Evolutionary conservation across 768 basidiomycete species (phyloP), one percentile per base, ranked within the genome.

Genomic region (Pholiota microspora): DNA sequence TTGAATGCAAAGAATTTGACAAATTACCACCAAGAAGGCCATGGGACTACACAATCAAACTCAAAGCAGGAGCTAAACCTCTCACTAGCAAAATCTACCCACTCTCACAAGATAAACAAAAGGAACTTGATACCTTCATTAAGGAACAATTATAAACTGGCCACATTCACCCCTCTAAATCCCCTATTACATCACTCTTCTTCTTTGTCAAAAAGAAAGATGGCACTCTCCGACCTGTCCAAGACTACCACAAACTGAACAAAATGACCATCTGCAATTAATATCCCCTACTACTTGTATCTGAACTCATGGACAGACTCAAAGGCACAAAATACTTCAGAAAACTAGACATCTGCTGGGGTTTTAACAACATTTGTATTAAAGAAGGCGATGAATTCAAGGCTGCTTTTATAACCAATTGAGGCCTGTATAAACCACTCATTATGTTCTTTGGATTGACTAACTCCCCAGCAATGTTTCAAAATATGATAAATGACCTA

Each of bases 331-430:
- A 55, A 7, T 46, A 65, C 27, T 77, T 71, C 57, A 67, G 70
- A 0, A 71, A 70, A 40, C 52, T 80, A 9, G 76, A 81, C 58
- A 64, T 80, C 4, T 55, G 64, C 4, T 64, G 67, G 40, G 74
- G 71, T 0, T 80, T 70, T 57, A 72, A 79, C 58, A 72, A 75
- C 10, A 59, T 80, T n/a, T 60, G 72, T 2, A 71, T 80, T 21
- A 67, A 67, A 10, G 64, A 72, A 38, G 77, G 76, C 3, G 69
- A 79, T 53, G 64, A 77, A 57, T 73, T 69, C 70, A 80, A 80
- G 58, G 75, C 72, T 0, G 71, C 74, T 0, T 80, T 81, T 60
- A 57, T 53, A 0, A 74, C 69, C 0, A 61, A 69, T 13, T 53
- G 58, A 4, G 76, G 76, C 0, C 54, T 68, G 0, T 77, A 68